These are phyloP conservation scores for Saccharomycopsis sp. DNA, from an alignment of 805 yeast species.

Conservation along the genomic window DNA sequence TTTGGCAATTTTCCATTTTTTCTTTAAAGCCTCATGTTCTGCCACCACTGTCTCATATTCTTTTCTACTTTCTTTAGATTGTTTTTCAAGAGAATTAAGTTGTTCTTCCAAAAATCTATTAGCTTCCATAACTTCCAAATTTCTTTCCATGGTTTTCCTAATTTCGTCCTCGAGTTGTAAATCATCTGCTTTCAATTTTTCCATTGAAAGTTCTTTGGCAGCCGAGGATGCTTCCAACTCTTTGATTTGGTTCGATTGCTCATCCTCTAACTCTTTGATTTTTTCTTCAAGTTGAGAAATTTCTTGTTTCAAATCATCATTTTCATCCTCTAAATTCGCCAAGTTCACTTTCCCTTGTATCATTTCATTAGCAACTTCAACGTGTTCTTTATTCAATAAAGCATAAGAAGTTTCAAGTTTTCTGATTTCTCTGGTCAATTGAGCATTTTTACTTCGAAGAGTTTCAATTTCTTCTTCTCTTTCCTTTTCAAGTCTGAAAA, in stretches of 20 bases:
- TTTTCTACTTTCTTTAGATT: constrained; percentile 10
- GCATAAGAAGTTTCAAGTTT: constrained; percentile 62
- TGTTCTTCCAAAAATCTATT: constrained; percentile 45
- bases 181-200: constrained; percentile 32
- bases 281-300: constrained; percentile 38
- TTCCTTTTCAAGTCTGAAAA: constrained; percentile 57
- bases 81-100: constrained; percentile 10
- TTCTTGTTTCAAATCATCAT: constrained; percentile 42
- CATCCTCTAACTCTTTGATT: constrained; percentile 27
- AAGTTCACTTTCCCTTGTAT: constrained; percentile 66
- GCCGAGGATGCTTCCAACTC: constrained; percentile 4
- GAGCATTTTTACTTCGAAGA: constrained; percentile 56
- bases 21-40: constrained; percentile 14
- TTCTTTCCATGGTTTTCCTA: constrained; percentile 48
- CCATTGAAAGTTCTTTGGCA: constrained; percentile 9
- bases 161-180: constrained; percentile 39
- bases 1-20: constrained; percentile 13
- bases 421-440: constrained; percentile 61
- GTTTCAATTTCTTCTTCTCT: constrained; percentile 52
- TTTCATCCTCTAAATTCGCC: constrained; percentile 70
- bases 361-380: constrained; percentile 79
- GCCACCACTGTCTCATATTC: constrained; percentile 11
- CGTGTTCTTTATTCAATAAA: constrained; percentile 69
- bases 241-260: constrained; percentile 21
- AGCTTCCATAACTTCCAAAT: constrained; percentile 54